These are phyloP conservation scores for Aspergillus sp. DNA, from an alignment of 2,329 filamentous ascomycete species.

Conservation along the genomic window DNA sequence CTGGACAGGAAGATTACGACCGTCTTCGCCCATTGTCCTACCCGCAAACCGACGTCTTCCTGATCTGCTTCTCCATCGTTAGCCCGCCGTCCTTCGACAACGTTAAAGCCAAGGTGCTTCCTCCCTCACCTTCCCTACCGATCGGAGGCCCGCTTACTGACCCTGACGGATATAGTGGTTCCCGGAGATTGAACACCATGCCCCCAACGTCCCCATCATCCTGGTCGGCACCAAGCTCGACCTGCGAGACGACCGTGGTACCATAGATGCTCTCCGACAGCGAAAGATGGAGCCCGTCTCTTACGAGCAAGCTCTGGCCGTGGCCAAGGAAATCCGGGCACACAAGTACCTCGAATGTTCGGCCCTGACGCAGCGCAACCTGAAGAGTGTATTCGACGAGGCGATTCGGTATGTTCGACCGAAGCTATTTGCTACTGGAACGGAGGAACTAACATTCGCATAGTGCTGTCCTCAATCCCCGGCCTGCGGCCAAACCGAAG, in stretches of 20 bases:
- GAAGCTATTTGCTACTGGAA: neutral
- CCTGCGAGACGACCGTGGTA: slow-evolving; percentile 83
- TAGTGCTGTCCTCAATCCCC: slow-evolving; percentile 53
- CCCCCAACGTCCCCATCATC: slow-evolving; percentile 92
- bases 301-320: slow-evolving; percentile 85
- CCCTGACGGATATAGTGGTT: slow-evolving; percentile 68
- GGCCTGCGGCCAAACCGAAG: slow-evolving; percentile 48
- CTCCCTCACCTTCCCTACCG: neutral
- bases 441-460: neutral
- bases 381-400: slow-evolving; percentile 99
- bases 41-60: slow-evolving; percentile 96
- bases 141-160: slow-evolving; percentile 9
- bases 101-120: slow-evolving; percentile 89
- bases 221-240: slow-evolving; percentile 97
- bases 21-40: slow-evolving; percentile 92
- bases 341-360: slow-evolving; percentile 99
- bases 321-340: slow-evolving; percentile 91
- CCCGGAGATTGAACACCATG: slow-evolving; percentile 96
- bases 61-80: slow-evolving; percentile 98
- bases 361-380: slow-evolving; percentile 89
- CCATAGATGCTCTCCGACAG: slow-evolving; percentile 76
- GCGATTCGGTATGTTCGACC: slow-evolving; percentile 77
- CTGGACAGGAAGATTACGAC: slow-evolving; percentile 98
- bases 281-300: slow-evolving; percentile 98
- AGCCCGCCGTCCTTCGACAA: slow-evolving; percentile 98